Percentiles rank a stretch among this genome's conserved stretches.
phyloP scores from a whole-genome alignment of 345 rosid genomes.

The Combretum micranthum region DNA sequence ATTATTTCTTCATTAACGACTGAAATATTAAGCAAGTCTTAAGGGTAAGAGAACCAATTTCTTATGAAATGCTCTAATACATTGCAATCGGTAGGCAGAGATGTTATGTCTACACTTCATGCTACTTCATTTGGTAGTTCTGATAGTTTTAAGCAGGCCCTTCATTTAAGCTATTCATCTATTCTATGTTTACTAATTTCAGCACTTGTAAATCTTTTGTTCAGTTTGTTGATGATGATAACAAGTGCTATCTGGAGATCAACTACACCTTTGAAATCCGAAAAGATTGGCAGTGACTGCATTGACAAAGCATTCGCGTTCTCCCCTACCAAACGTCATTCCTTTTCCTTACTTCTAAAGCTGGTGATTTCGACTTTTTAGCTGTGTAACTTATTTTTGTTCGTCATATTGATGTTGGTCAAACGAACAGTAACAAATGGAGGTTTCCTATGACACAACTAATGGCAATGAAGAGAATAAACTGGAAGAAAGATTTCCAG shows the following conservation, averaged over 20 bases:
- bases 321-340: slow-evolving; percentile 1
- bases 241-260: slow-evolving; percentile 81
- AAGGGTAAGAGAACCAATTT: too few species aligned
- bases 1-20: too few species aligned
- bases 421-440: not conserved
- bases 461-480: not conserved
- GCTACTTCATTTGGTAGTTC: too few species aligned
- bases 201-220: not conserved
- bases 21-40: too few species aligned
- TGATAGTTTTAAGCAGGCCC: too few species aligned
- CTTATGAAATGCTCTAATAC: too few species aligned
- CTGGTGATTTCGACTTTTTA: slow-evolving; percentile 7
- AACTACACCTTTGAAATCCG: slow-evolving; percentile 88
- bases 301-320: slow-evolving; percentile 1
- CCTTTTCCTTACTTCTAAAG: slow-evolving; percentile 4
- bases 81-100: too few species aligned
- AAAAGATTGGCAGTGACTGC: slow-evolving; percentile 47
- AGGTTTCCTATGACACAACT: not conserved
- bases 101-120: too few species aligned
- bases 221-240: slow-evolving; percentile 82
- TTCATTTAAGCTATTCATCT: too few species aligned
- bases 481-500: too few species aligned
- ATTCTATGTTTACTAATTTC: too few species aligned
- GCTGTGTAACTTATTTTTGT: slow-evolving; percentile 12
- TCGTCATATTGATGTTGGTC: slow-evolving; percentile 1